Evolutionary conservation across 164 flowering plant genomes (phyloP).

Genomic region (Platanus orientalis): DNA sequence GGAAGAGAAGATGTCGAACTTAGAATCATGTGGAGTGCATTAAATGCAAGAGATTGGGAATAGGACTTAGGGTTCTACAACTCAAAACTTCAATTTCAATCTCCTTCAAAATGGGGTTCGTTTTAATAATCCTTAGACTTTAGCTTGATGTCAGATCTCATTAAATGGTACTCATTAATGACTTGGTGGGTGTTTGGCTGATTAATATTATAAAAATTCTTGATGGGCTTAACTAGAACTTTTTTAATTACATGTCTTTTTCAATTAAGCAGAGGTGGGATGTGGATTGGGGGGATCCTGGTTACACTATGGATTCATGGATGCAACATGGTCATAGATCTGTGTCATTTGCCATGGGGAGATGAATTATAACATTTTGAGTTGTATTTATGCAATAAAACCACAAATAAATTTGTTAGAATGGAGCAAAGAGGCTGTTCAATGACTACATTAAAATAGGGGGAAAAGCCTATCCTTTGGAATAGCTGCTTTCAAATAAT

Average conservation of each 20-base stretch:
- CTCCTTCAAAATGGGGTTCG: conserved; percentile 28
- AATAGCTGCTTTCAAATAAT: too few species aligned
- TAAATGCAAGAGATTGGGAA: conserved; percentile 35
- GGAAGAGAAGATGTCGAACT: conserved; percentile 53
- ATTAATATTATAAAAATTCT: conserved; percentile 1
- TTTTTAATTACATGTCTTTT: background rate
- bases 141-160: conserved; percentile 48
- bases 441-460: too few species aligned
- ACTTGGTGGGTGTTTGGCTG: conserved; percentile 13
- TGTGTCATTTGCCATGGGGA: too few species aligned
- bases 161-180: conserved; percentile 28
- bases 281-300: background rate
- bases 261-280: background rate
- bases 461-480: too few species aligned
- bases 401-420: too few species aligned
- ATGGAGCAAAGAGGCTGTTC: too few species aligned
- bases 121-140: conserved; percentile 26
- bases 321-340: background rate
- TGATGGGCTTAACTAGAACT: conserved; percentile 5
- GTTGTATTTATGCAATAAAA: background rate
- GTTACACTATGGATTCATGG: background rate
- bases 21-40: conserved; percentile 73
- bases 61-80: conserved; percentile 36
- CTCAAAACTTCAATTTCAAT: conserved; percentile 22
- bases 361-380: background rate